Base-by-base conservation (phyloP, 129 eudicot species). In the Chrysanthemum makinoi region DNA sequence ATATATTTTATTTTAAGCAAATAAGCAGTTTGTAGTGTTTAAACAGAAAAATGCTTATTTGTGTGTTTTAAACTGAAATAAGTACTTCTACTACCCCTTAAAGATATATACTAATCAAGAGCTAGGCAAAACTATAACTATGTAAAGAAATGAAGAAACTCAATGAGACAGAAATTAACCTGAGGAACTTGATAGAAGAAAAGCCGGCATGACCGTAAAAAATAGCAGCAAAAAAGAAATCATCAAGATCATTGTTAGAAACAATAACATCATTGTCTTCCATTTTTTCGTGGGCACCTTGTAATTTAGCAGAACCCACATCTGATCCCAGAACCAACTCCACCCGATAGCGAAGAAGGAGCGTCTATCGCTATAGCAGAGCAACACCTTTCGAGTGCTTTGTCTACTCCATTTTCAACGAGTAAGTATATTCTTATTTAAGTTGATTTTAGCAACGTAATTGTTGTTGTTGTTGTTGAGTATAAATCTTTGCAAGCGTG, bases 151-250 rank as follows among this genome's bases (percentile, higher is more conserved):
- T 7, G 10, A 52, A 15, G 14, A 22, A 22, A 22, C 24, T 22
- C 24, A 22, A 22, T 22, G 57, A 13, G 28, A 54, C n/a, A 18
- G 10, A 52, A 13, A 70, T 76, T 47, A 75, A 89, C 98, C 97
- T 86, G 58, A 94, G 89, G 81, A 90, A 94, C 6, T 84, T 62
- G 72, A 90, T 97, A 35, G 99, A 86, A 65, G 97, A 87, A 65
- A 82, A 86, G 15, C 97, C 99, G 3, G 95, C 97, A 56, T 95
- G 99, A 17, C 97, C 99, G 78, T 95, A 97, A 65, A 95, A 90
- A 75, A 88, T 91, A 54, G 99, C 97, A 51, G 97, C 97, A 77
- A 73, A 95, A 60, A 80, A 67, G 70, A 95, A 95, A 6, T 88
- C 96, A 4, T 75, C 74, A 73, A 83, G 85, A 18, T 67, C 83